Evolutionary conservation across 2,329 filamentous ascomycete species (phyloP).

Genomic region (Aspergillus sp.): DNA sequence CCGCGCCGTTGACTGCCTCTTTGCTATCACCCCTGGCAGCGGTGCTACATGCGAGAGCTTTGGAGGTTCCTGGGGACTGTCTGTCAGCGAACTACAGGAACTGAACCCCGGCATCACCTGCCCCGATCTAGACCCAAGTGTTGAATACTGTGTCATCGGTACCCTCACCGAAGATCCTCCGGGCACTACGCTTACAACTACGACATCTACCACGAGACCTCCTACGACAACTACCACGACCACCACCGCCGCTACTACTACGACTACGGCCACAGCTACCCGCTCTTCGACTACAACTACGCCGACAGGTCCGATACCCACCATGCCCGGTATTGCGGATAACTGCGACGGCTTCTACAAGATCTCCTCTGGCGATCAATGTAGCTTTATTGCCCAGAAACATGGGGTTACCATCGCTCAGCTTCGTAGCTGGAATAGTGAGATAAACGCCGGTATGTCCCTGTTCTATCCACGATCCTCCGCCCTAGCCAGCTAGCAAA

Average conservation of each 20-base stretch:
- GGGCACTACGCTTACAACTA: neutral
- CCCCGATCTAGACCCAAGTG: slow-evolving; percentile 9
- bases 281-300: neutral
- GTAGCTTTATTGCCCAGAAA: neutral
- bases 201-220: neutral
- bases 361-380: slow-evolving; percentile 1
- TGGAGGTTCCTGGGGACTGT: slow-evolving; percentile 13
- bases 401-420: neutral
- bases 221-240: slow-evolving; percentile 2
- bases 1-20: slow-evolving; percentile 12
- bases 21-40: slow-evolving; percentile 4
- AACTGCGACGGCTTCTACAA: slow-evolving; percentile 11
- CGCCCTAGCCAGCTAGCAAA: too few species aligned
- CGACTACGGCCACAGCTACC: neutral
- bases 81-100: slow-evolving; percentile 7
- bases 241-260: slow-evolving; percentile 10
- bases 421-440: slow-evolving; percentile 1
- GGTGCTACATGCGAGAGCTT: slow-evolving; percentile 17
- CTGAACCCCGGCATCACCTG: slow-evolving; percentile 19
- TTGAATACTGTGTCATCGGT: slow-evolving; percentile 17
- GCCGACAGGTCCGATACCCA: neutral
- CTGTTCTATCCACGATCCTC: neutral
- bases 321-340: neutral
- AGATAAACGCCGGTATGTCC: neutral
- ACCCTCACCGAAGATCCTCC: slow-evolving; percentile 12